Percentiles rank a stretch among this genome's conserved stretches.
These are phyloP conservation scores for Clavispora carvajalis DNA, from an alignment of 805 yeast genomes.

Conservation along the genomic window DNA sequence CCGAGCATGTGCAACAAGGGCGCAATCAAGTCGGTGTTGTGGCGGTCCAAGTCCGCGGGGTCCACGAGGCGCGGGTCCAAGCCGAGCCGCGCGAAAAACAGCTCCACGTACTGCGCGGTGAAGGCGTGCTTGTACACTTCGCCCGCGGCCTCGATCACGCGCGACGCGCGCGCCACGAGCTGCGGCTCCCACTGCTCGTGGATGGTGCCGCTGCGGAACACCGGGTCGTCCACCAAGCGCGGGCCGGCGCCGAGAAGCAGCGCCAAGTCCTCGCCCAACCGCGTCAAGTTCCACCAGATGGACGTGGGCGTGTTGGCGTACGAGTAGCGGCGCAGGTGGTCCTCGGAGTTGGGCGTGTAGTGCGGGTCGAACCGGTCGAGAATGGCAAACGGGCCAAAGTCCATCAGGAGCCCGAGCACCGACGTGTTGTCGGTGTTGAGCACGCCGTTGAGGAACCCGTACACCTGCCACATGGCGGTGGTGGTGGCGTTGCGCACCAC, in stretches of 20 bases:
- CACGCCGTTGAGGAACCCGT: constrained; percentile 93
- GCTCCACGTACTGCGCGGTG: constrained; percentile 49
- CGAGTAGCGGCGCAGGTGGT: constrained; percentile 62
- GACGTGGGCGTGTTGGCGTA: constrained; percentile 81
- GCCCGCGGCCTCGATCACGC: constrained; percentile 58
- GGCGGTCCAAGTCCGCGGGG: constrained; percentile 28
- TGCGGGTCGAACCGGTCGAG: constrained; percentile 79
- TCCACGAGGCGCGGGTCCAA: constrained; percentile 38
- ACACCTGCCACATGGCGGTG: constrained; percentile 82
- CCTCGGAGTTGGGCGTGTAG: constrained; percentile 90
- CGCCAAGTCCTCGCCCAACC: constrained; percentile 79
- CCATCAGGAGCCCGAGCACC: constrained; percentile 80
- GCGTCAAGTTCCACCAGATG: constrained; percentile 88
- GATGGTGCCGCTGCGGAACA: constrained; percentile 37
- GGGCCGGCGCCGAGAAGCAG: constrained; percentile 74
- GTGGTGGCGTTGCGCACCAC: constrained; percentile 69
- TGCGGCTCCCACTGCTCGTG: constrained; percentile 46
- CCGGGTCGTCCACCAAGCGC: constrained; percentile 40
- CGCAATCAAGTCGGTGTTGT: constrained; percentile 42
- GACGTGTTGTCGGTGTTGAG: constrained; percentile 93
- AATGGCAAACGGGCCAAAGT: constrained; percentile 92
- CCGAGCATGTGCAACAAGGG: constrained; percentile 60
- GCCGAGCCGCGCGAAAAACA: constrained; percentile 68
- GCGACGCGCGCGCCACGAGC: constrained; percentile 56
- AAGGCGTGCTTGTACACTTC: constrained; percentile 61